Percentiles rank a stretch among this genome's conserved stretches.
phyloP scores from a whole-genome alignment of 306 rosid genomes.

The Ammopiptanthus mongolicus region DNA sequence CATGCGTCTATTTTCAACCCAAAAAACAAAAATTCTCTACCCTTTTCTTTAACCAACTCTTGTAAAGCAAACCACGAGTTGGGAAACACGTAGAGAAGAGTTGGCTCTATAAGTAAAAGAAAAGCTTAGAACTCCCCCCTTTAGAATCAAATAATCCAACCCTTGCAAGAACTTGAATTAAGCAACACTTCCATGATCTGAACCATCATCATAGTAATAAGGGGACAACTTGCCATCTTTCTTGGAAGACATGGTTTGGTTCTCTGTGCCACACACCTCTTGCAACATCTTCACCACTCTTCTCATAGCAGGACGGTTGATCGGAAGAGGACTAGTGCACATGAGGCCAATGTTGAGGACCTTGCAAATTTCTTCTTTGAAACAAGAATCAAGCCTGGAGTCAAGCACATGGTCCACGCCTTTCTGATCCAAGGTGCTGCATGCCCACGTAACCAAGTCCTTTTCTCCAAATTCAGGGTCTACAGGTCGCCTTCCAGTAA shows the following conservation, averaged over 20 bases:
- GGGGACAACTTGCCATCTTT: constrained; percentile 63
- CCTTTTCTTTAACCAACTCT: constrained; percentile 13
- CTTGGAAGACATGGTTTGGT: constrained; percentile 22
- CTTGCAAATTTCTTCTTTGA: constrained; percentile 72
- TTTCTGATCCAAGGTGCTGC: constrained; percentile 73
- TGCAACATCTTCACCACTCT: constrained; percentile 66
- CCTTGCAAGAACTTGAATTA: constrained; percentile 20
- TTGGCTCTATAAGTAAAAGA: constrained; percentile 17
- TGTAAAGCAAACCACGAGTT: constrained; percentile 15
- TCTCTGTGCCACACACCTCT: constrained; percentile 46
- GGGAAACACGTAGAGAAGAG: constrained; percentile 9
- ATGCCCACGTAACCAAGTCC: constrained; percentile 86
- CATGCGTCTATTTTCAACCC: neutral
- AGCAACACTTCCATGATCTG: constrained; percentile 70
- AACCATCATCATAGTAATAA: constrained; percentile 57
- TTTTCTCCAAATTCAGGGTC: constrained; percentile 92
- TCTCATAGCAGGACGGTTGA: constrained; percentile 65
- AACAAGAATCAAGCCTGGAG: constrained; percentile 59
- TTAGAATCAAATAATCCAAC: neutral
- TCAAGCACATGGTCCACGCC: constrained; percentile 72
- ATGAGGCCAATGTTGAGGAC: constrained; percentile 79
- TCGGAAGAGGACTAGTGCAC: constrained; percentile 92
- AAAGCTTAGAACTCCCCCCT: neutral
- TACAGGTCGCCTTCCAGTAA: constrained; percentile 62
- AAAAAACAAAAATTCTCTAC: neutral